Evolutionary conservation across 2,329 filamentous ascomycete species (phyloP).

Genomic region (Clonostachys rosea): DNA sequence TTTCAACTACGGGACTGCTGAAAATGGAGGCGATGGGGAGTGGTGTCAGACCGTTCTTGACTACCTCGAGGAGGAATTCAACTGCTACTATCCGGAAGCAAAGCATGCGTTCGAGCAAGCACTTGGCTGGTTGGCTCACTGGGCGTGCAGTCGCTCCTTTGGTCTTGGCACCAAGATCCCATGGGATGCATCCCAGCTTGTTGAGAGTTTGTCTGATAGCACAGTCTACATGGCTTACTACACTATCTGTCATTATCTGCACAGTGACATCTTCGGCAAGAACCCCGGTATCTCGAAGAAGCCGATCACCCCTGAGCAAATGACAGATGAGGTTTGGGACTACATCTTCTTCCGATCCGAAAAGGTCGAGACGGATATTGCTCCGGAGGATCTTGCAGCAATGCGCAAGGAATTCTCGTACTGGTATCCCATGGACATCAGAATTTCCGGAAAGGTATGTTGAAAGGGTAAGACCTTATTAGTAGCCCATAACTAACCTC

Average conservation of each 20-base stretch:
- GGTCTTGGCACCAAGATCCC: conserved; percentile 91
- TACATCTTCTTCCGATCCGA: conserved; percentile 83
- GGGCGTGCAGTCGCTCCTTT: conserved; percentile 90
- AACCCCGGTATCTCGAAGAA: conserved; percentile 58
- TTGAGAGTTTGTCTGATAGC: conserved; percentile 87
- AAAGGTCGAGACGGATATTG: conserved; percentile 66
- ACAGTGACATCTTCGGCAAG: conserved; percentile 82
- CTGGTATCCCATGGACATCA: conserved; percentile 90
- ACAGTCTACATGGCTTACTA: conserved; percentile 91
- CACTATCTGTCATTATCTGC: conserved; percentile 62
- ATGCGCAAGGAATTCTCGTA: conserved; percentile 94
- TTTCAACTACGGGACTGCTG: conserved; percentile 63
- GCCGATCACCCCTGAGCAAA: conserved; percentile 70
- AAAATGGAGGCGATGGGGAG: conserved; percentile 61
- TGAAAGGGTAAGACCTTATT: neutral
- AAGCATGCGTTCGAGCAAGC: conserved; percentile 80
- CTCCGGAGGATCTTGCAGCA: conserved; percentile 66
- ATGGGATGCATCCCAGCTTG: conserved; percentile 87
- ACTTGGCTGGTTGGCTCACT: conserved; percentile 88
- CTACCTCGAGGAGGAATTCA: conserved; percentile 67
- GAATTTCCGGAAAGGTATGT: conserved; percentile 70
- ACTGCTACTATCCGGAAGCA: conserved; percentile 76
- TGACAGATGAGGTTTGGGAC: conserved; percentile 95
- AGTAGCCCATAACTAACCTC: neutral
- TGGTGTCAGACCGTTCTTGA: conserved; percentile 77